phyloP scores from a whole-genome alignment of 2,329 filamentous ascomycete genomes.

The Colletotrichum orbiculare region DNA sequence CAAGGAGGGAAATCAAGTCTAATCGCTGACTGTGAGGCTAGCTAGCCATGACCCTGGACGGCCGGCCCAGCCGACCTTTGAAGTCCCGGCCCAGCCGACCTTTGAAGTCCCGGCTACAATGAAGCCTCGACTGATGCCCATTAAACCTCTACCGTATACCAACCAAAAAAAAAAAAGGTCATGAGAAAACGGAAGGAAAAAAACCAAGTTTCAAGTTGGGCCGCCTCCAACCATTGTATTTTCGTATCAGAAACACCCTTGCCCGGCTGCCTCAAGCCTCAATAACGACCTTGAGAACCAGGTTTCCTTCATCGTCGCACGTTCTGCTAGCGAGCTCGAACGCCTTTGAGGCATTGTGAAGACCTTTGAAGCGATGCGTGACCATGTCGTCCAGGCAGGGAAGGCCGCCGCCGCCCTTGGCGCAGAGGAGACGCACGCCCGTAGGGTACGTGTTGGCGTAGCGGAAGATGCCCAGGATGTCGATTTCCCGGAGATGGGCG shows the following conservation, averaged over 20 bases:
- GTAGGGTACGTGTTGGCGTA: slow-evolving; percentile 81
- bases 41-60: too few species aligned
- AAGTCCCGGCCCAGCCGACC: not conserved
- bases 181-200: slow-evolving; percentile 5
- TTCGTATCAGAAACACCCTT: not conserved
- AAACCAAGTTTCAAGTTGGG: not conserved
- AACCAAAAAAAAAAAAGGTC: too few species aligned
- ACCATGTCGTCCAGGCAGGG: slow-evolving; percentile 77
- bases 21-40: too few species aligned
- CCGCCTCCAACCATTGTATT: not conserved
- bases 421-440: slow-evolving; percentile 71
- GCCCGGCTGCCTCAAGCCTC: slow-evolving; percentile 54
- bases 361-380: slow-evolving; percentile 77
- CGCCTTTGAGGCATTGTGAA: slow-evolving; percentile 70
- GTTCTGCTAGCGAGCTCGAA: slow-evolving; percentile 79
- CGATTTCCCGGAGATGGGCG: slow-evolving; percentile 79
- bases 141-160: too few species aligned
- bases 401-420: slow-evolving; percentile 56
- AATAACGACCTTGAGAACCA: slow-evolving; percentile 79
- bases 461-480: slow-evolving; percentile 79
- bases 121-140: too few species aligned
- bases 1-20: too few species aligned
- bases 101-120: not conserved
- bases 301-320: slow-evolving; percentile 72
- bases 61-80: not conserved